These are phyloP conservation scores for Ophiostoma quercus DNA, from an alignment of 2,329 filamentous ascomycete genomes.

Conservation along the genomic window DNA sequence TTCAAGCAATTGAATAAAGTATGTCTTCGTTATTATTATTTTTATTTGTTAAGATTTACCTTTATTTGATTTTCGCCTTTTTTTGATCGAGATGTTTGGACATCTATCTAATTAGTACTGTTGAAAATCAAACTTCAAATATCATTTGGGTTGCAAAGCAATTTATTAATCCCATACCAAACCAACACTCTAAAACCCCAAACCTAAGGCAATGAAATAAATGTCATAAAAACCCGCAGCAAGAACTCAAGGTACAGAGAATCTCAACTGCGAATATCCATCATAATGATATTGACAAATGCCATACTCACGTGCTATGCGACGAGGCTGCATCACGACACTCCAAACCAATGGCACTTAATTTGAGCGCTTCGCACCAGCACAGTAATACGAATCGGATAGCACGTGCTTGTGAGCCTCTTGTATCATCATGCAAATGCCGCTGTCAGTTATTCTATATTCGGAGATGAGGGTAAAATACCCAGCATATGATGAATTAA, in stretches of 20 bases:
- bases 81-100: too few relatives aligned
- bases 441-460: background rate
- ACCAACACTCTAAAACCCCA: too few relatives aligned
- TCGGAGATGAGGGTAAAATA: slow-evolving; percentile 7
- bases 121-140: too few relatives aligned
- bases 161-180: too few relatives aligned
- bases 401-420: background rate
- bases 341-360: background rate
- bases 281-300: background rate
- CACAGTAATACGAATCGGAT: background rate
- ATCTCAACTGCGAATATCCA: too few relatives aligned
- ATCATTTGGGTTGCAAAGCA: too few relatives aligned
- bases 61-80: too few relatives aligned
- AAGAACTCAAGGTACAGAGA: too few relatives aligned
- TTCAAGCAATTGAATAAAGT: background rate
- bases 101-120: too few relatives aligned
- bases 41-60: too few relatives aligned
- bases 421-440: background rate
- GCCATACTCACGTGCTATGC: background rate
- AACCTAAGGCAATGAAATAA: too few relatives aligned
- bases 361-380: background rate
- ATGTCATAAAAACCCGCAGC: too few relatives aligned
- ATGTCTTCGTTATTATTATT: background rate
- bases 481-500: background rate
- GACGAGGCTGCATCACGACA: background rate